phyloP scores from a whole-genome alignment of 1,284 basidiomycete species.

The Ganoderma lingzhi region DNA sequence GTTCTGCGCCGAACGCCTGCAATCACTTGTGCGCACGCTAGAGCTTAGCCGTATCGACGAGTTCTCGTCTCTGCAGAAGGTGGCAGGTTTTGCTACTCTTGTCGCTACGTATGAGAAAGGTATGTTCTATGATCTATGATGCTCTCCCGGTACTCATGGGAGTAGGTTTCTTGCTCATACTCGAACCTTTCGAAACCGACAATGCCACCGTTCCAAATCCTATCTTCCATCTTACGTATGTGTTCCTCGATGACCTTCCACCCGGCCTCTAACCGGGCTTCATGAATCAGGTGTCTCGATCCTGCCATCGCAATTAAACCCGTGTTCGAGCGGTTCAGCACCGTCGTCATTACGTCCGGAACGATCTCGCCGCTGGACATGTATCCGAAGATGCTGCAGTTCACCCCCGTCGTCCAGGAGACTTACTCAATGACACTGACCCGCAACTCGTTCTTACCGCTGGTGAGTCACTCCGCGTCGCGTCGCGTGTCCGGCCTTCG shows the following conservation, averaged over 20 bases:
- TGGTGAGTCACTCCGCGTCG: constrained; percentile 62
- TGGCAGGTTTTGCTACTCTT: constrained; percentile 95
- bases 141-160: constrained; percentile 13
- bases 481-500: neutral
- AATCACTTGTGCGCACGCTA: constrained; percentile 93
- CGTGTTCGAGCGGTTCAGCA: constrained; percentile 98
- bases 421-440: constrained; percentile 98
- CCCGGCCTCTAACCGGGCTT: constrained; percentile 2
- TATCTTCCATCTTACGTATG: constrained; percentile 96
- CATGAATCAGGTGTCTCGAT: constrained; percentile 83
- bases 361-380: constrained; percentile 99
- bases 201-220: constrained; percentile 99
- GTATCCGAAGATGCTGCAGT: constrained; percentile 99
- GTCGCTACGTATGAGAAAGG: constrained; percentile 99
- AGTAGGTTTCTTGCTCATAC: constrained; percentile 92
- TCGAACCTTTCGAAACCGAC: constrained; percentile 99
- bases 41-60: constrained; percentile 94
- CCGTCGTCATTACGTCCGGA: constrained; percentile 98
- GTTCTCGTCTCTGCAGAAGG: constrained; percentile 91
- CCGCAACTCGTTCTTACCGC: constrained; percentile 96
- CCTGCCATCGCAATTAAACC: constrained; percentile 98
- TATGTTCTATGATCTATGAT: constrained; percentile 38
- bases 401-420: constrained; percentile 97
- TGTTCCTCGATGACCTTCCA: constrained; percentile 28
- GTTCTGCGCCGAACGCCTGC: constrained; percentile 96